These are phyloP conservation scores for Podochytrium sp. DNA, from an alignment of 192 early-diverging fungal genomes.

Conservation along the genomic window DNA sequence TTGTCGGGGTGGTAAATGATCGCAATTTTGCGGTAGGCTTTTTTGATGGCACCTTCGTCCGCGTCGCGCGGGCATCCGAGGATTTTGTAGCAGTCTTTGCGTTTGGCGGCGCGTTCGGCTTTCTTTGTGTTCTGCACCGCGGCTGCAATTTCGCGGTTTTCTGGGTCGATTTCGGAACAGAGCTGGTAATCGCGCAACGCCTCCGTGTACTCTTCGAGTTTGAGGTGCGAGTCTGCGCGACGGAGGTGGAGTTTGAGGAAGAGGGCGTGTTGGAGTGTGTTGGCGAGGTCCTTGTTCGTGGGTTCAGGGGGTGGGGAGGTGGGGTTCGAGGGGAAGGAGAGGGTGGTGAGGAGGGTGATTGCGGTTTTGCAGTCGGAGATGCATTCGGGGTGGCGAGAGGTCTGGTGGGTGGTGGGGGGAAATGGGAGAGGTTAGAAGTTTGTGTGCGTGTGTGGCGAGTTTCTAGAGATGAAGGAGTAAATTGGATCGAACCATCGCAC, in stretches of 20 bases:
- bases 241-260: constrained; percentile 80
- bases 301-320: constrained; percentile 18
- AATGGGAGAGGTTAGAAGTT: neutral
- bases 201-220: constrained; percentile 76
- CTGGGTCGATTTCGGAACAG: constrained; percentile 61
- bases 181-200: constrained; percentile 77
- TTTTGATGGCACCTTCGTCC: constrained; percentile 69
- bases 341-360: constrained; percentile 58
- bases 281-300: constrained; percentile 41
- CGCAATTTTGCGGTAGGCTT: constrained; percentile 68
- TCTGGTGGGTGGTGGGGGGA: constrained; percentile 26
- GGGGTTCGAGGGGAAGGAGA: constrained; percentile 37
- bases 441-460: too few relatives aligned
- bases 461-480: constrained; percentile 14
- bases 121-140: constrained; percentile 66
- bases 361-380: constrained; percentile 69
- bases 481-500: constrained; percentile 73
- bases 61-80: constrained; percentile 77
- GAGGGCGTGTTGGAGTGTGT: constrained; percentile 44
- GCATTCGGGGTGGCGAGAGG: constrained; percentile 57
- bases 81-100: constrained; percentile 97
- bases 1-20: constrained; percentile 88
- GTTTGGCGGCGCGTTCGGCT: constrained; percentile 70
- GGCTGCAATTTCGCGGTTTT: constrained; percentile 55
- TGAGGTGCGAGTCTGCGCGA: constrained; percentile 74